phyloP scores from a whole-genome alignment of 2,329 filamentous ascomycete species.

The Penicillium sp. region DNA sequence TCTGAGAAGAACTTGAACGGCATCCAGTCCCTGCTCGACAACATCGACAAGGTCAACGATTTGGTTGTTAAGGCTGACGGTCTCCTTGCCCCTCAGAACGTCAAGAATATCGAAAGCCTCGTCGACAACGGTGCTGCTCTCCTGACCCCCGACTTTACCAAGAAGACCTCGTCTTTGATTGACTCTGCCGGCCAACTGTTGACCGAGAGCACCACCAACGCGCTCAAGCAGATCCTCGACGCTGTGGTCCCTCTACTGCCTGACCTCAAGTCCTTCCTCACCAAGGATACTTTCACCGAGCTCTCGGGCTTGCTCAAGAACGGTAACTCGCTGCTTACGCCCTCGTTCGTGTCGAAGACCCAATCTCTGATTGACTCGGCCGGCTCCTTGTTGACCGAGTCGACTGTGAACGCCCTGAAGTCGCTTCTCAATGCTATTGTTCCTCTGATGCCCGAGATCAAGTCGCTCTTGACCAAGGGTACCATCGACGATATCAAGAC shows the following conservation, averaged over 20 bases:
- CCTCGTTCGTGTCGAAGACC: slow-evolving; percentile 18
- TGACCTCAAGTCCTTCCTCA: slow-evolving; percentile 18
- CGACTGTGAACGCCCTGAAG: slow-evolving; percentile 7
- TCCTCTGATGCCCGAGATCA: slow-evolving; percentile 62
- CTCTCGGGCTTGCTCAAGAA: slow-evolving; percentile 16
- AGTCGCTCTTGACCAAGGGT: slow-evolving; percentile 52
- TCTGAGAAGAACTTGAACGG: slow-evolving; percentile 20
- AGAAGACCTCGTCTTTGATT: slow-evolving; percentile 17
- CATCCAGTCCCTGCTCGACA: slow-evolving; percentile 19
- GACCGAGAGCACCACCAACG: slow-evolving; percentile 8
- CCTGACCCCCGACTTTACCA: slow-evolving; percentile 23
- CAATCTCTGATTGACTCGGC: slow-evolving; percentile 18
- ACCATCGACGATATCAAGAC: slow-evolving; percentile 54
- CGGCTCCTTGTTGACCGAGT: slow-evolving; percentile 15
- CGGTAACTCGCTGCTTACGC: slow-evolving; percentile 21
- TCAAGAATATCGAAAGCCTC: slow-evolving; percentile 26
- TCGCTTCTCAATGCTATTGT: slow-evolving; percentile 2
- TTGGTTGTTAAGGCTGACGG: slow-evolving; percentile 29
- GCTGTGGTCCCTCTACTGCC: slow-evolving; percentile 16
- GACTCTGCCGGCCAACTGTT: slow-evolving; percentile 14
- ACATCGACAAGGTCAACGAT: slow-evolving; percentile 30
- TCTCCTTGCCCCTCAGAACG: slow-evolving; percentile 24
- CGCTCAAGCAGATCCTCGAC: slow-evolving; percentile 21
- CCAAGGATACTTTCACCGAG: slow-evolving; percentile 16
- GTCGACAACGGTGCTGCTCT: slow-evolving; percentile 26